Evolutionary conservation across 176 grass and related monocot genomes (phyloP).

Genomic region (Phyllostachys edulis): DNA sequence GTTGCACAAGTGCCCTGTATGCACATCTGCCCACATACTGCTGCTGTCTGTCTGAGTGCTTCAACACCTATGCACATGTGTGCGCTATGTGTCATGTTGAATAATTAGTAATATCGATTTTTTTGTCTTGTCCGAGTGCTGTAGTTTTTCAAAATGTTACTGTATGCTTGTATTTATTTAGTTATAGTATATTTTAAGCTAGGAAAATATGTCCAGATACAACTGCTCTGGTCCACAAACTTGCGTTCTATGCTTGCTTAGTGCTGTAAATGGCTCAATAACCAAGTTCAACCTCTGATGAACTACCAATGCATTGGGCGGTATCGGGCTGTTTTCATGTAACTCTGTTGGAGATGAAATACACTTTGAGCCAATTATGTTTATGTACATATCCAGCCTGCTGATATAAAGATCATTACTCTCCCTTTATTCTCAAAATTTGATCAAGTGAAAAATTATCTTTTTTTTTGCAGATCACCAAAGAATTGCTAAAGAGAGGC

Average conservation of each 20-base stretch:
- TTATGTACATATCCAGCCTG: conserved; percentile 10
- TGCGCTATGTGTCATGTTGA: not conserved
- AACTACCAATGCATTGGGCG: not conserved
- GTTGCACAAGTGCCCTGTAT: conserved; percentile 1
- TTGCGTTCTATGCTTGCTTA: conserved; percentile 15
- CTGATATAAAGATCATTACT: not conserved
- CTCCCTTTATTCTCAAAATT: not conserved
- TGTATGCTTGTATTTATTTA: conserved; percentile 1
- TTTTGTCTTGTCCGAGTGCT: not conserved
- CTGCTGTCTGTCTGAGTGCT: conserved; percentile 14
- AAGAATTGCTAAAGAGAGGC: conserved; percentile 71
- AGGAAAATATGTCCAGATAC: not conserved
- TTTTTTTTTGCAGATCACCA: conserved; percentile 50
- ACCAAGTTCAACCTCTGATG: not conserved
- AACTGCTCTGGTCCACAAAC: not conserved
- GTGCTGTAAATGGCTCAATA: not conserved
- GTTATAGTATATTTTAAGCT: conserved; percentile 14
- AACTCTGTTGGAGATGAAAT: not conserved
- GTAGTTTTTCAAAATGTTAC: not conserved
- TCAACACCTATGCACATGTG: not conserved
- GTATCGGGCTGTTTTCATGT: not conserved
- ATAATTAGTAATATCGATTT: not conserved
- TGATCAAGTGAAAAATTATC: not conserved
- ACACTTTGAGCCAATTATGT: not conserved
- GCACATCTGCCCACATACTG: not conserved